Evolutionary conservation across 495 filamentous ascomycete species (phyloP).

Genomic region (Pyrenula massariospora): DNA sequence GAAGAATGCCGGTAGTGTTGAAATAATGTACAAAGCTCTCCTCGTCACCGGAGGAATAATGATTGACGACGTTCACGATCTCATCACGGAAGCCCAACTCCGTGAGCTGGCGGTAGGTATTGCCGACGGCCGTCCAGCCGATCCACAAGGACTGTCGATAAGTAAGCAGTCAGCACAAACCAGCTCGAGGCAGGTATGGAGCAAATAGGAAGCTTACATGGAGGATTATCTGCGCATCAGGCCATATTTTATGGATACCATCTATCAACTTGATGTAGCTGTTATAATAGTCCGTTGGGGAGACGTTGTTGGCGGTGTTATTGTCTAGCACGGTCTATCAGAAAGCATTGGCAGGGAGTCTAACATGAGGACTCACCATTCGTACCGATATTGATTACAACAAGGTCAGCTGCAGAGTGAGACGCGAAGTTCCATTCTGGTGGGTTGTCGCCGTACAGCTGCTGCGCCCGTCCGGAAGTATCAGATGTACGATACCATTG

Average conservation of each 20-base stretch:
- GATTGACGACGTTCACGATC: slow-evolving; percentile 39
- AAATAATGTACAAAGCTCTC: slow-evolving; percentile 55
- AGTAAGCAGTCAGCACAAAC: not conserved
- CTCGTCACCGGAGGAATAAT: slow-evolving; percentile 31
- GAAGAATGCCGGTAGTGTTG: slow-evolving; percentile 55
- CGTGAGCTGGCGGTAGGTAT: slow-evolving; percentile 36
- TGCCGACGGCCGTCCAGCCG: slow-evolving; percentile 38
- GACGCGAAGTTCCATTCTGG: slow-evolving; percentile 49
- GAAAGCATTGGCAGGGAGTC: no score
- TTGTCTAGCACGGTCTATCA: slow-evolving; percentile 31
- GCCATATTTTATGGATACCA: slow-evolving; percentile 48
- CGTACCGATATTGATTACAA: slow-evolving; percentile 58
- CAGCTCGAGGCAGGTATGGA: not conserved
- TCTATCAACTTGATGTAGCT: slow-evolving; percentile 48
- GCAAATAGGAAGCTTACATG: slow-evolving; percentile 29
- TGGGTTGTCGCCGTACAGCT: slow-evolving; percentile 41
- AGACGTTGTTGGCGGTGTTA: slow-evolving; percentile 46
- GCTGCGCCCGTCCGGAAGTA: slow-evolving; percentile 35
- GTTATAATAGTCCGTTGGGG: slow-evolving; percentile 36
- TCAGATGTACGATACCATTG: slow-evolving; percentile 60
- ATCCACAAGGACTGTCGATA: slow-evolving; percentile 45
- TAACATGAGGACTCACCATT: no score
- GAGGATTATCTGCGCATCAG: slow-evolving; percentile 49
- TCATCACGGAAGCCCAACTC: slow-evolving; percentile 33
- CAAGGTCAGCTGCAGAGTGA: slow-evolving; percentile 50